phyloP scores from a whole-genome alignment of 1,284 basidiomycete species.

The Phellinidium pouzarii region DNA sequence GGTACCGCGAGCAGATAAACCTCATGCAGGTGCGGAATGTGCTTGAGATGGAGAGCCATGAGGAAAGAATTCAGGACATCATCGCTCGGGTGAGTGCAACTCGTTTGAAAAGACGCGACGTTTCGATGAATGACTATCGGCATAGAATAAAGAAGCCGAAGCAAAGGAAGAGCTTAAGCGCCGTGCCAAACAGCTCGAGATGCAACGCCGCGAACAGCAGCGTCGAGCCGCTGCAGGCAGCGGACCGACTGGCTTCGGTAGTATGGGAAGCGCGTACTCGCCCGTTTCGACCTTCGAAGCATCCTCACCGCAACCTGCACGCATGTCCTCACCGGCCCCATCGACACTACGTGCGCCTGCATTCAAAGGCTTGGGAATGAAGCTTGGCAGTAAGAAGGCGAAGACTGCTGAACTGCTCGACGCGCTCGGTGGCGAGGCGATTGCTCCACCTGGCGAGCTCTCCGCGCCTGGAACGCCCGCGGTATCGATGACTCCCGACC shows the following conservation, averaged over 20 bases:
- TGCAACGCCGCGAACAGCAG: conserved; percentile 93
- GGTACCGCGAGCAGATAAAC: conserved; percentile 92
- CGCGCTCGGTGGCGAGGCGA: conserved; percentile 75
- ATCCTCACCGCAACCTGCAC: conserved; percentile 39
- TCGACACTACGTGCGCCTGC: conserved; percentile 56
- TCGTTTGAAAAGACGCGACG: not conserved
- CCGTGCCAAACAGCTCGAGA: conserved; percentile 95
- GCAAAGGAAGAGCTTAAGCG: conserved; percentile 99
- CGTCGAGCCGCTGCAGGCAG: conserved; percentile 52
- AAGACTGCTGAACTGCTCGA: conserved; percentile 84
- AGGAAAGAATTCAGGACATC: conserved; percentile 99
- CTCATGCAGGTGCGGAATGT: conserved; percentile 88
- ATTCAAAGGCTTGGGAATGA: conserved; percentile 97
- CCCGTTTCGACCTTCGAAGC: conserved; percentile 67
- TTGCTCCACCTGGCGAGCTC: conserved; percentile 47
- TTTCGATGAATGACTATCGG: not conserved
- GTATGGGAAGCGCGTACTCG: conserved; percentile 56
- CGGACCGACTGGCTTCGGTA: conserved; percentile 48
- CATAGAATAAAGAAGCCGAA: conserved; percentile 95
- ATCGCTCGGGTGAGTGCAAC: conserved; percentile 72
- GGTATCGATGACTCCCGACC: conserved; percentile 39
- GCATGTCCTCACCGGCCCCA: conserved; percentile 46
- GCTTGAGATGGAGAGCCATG: conserved; percentile 98
- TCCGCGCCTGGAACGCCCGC: conserved; percentile 52
- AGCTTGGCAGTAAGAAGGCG: conserved; percentile 91